These are phyloP conservation scores for Phoma herbarum DNA, from an alignment of 2,329 filamentous ascomycete genomes.

Conservation along the genomic window DNA sequence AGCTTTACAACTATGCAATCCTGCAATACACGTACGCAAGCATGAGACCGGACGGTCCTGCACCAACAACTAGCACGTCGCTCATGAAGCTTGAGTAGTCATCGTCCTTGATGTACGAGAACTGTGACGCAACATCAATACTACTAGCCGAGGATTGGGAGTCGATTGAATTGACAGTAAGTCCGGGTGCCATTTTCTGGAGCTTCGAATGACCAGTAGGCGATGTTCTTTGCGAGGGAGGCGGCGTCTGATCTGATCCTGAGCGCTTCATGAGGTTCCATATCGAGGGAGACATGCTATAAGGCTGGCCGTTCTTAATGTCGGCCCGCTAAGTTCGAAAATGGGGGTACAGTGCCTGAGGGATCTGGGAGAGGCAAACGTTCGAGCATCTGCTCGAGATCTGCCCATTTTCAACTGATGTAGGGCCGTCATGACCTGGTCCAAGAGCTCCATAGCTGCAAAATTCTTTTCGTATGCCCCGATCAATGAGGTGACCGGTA, in stretches of 20 bases:
- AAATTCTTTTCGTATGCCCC: slow-evolving; percentile 28
- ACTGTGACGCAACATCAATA: slow-evolving; percentile 30
- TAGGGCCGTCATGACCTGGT: slow-evolving; percentile 20
- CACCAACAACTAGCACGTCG: slow-evolving; percentile 54
- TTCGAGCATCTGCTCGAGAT: slow-evolving; percentile 31
- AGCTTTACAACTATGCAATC: slow-evolving; percentile 1
- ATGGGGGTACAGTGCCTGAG: slow-evolving; percentile 41
- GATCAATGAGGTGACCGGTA: slow-evolving; percentile 38
- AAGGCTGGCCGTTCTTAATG: slow-evolving; percentile 22
- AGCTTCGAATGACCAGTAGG: slow-evolving; percentile 32
- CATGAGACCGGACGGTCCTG: slow-evolving; percentile 55
- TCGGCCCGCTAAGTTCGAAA: slow-evolving; percentile 35
- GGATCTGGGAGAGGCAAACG: slow-evolving; percentile 29
- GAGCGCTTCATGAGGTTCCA: slow-evolving; percentile 49
- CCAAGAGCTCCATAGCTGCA: slow-evolving; percentile 17
- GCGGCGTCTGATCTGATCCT: slow-evolving; percentile 20
- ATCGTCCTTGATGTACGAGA: slow-evolving; percentile 28
- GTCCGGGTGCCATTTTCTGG: slow-evolving; percentile 48
- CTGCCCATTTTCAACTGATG: slow-evolving; percentile 40
- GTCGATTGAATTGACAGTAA: slow-evolving; percentile 32
- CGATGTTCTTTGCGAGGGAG: slow-evolving; percentile 33
- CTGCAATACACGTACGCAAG: slow-evolving; percentile 46
- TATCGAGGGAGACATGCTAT: slow-evolving; percentile 46
- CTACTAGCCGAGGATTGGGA: slow-evolving; percentile 40
- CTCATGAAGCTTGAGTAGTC: slow-evolving; percentile 49